Evolutionary conservation across 1,139 yeast genomes (phyloP).

Genomic region (Pichia sp.): DNA sequence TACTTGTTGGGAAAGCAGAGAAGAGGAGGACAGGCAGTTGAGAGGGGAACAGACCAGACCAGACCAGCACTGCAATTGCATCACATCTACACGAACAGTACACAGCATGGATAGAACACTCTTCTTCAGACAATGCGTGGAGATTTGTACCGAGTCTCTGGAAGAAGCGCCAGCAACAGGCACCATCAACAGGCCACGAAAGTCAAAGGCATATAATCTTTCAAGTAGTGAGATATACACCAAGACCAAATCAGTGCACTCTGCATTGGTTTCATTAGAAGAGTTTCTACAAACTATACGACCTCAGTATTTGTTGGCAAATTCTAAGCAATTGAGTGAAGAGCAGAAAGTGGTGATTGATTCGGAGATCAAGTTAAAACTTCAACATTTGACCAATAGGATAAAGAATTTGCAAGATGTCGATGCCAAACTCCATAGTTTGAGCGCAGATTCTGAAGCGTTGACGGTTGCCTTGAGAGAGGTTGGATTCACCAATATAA

Average conservation of each 20-base stretch:
- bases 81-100: too few relatives aligned
- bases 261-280: conserved; percentile 9
- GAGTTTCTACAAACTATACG: conserved; percentile 20
- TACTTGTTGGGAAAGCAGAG: conserved; percentile 24
- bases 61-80: too few relatives aligned
- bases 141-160: conserved; percentile 20
- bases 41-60: too few relatives aligned
- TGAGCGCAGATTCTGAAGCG: conserved; percentile 6
- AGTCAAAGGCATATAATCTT: background rate
- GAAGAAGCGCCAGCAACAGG: background rate
- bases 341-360: conserved; percentile 21
- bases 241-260: conserved; percentile 4
- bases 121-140: conserved; percentile 24
- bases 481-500: conserved; percentile 4
- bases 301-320: conserved; percentile 23
- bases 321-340: conserved; percentile 21
- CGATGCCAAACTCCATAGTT: background rate
- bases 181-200: background rate
- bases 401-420: conserved; percentile 17
- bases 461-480: conserved; percentile 1
- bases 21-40: too few relatives aligned
- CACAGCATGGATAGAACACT: conserved; percentile 22
- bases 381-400: conserved; percentile 16
- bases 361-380: conserved; percentile 19
- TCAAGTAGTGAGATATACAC: conserved; percentile 3